Percentiles rank a stretch among this genome's conserved stretches.
phyloP scores from a whole-genome alignment of 345 rosid genomes.

The Moricandia moricandioides region DNA sequence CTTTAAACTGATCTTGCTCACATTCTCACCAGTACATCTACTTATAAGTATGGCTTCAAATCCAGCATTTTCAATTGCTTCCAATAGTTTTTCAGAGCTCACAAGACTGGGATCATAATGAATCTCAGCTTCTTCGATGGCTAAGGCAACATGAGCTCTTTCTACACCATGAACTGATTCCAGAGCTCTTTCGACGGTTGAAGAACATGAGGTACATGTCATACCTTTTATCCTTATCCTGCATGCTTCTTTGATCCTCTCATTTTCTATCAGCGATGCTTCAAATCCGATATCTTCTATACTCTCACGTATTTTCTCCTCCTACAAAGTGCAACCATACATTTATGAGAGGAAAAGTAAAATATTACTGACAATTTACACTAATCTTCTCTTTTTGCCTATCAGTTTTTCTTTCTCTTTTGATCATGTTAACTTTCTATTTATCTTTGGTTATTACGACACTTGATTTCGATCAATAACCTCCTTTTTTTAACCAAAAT shows the following conservation, averaged over 20 bases:
- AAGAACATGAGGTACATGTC: constrained; percentile 83
- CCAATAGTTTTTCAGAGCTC: constrained; percentile 41
- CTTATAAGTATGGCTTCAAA: constrained; percentile 71
- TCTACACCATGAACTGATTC: constrained; percentile 60
- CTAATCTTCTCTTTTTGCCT: too few relatives aligned
- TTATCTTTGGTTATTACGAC: too few relatives aligned
- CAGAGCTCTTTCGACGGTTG: constrained; percentile 65
- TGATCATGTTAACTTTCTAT: too few relatives aligned
- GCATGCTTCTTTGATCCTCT: constrained; percentile 58
- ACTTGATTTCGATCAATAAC: too few relatives aligned
- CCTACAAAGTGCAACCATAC: constrained; percentile 36
- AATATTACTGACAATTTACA: background rate
- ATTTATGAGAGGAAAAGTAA: background rate
- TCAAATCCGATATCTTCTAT: constrained; percentile 83
- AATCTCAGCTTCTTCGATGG: constrained; percentile 84
- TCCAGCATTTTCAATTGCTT: constrained; percentile 60
- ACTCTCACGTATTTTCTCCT: constrained; percentile 75
- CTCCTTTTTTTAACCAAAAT: too few relatives aligned
- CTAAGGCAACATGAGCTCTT: constrained; percentile 76
- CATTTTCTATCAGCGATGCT: constrained; percentile 55
- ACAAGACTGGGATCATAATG: constrained; percentile 57
- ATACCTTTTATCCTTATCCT: constrained; percentile 74
- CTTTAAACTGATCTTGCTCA: constrained; percentile 66
- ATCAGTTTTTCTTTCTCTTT: too few relatives aligned
- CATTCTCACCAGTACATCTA: constrained; percentile 48